Evolutionary conservation across 208 protist species (phyloP), one percentile per base, ranked within the genome.

Genomic region (Acanthamoeba sp.): DNA sequence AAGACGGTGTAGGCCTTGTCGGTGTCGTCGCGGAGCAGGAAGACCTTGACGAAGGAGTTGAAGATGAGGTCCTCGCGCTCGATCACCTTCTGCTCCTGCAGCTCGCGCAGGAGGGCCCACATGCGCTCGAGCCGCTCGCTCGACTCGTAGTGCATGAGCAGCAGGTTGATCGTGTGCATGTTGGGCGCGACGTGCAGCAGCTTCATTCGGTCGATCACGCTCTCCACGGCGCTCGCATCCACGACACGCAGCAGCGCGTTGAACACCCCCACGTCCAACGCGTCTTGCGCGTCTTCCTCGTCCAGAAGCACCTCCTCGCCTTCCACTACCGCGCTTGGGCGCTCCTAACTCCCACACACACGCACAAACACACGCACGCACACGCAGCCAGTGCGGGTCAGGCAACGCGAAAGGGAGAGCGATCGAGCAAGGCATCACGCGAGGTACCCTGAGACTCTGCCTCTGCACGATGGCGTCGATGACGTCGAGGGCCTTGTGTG

Each of bases 41-140:
- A 78, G 69, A 78, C 69, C 22, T 78, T 78, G 69, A 78, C 45
- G 38, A 78, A 78, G 14, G 69, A 36, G 69, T 78, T 78, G 69
- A 24, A 78, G 69, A 78, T 78, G 69, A 78, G 14, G 22, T 78
- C 69, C 69, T 78, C 69, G 18, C 29, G 69, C 38, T 36, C 69
- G 69, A 78, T 78, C 36, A 42, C 29, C 32, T 32, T 22, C 4
- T 42, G 69, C 20, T 78, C 69, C 38, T 78, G 69, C 32, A 78
- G 29, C 1, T 78, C 34, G 69, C 69, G 69, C 69, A 78, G 69
- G 2, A 78, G 34, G 69, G 32, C 69, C 69, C 69, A 78, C 32
- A 78, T 38, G 38, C 69, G 69, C 7, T 78, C 69, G 34, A 78
- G 69, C 29, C 69, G 69, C 32, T 45, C 34, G 34, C 12, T 22